Evolutionary conservation across 108 stramenopile species (phyloP), one percentile per base, ranked within the genome.

Genomic region (Cylindrotheca closterium): DNA sequence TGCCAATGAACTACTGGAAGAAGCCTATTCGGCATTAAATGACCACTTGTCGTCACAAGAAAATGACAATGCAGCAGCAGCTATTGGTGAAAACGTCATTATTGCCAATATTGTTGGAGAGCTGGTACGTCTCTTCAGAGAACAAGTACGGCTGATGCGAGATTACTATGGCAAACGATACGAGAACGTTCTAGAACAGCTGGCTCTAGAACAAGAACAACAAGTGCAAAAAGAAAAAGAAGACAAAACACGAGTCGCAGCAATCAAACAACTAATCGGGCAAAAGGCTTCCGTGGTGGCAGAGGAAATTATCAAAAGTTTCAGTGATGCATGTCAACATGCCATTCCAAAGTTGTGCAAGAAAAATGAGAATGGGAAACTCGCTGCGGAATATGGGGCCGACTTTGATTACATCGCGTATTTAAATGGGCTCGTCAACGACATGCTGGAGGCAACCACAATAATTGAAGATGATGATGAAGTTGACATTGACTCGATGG

Each of bases 391-490:
- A n/a, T n/a, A n/a, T n/a, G n/a, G n/a, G n/a, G n/a, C n/a, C n/a
- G n/a, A n/a, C n/a, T 89, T 83, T 49, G 66, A 75, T 50, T 86
- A 73, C 56, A 33, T 65, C 1, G 47, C 51, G 27, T 63, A 72
- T 18, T 59, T 87, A 27, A 51, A 75, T 21, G 92, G 88, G 17
- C 71, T 93, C 65, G 42, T 93, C 7, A 59, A 76, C 29, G 92
- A 93, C 55, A 88, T 93, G 87, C 65, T 80, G 47, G 82, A 85
- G 46, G 70, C 79, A 32, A 89, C 84, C 23, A 30, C 67, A 30
- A 29, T 67, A 34, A 57, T 56, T 32, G 66, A 27, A 4, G 67
- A 32, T 55, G 67, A 56, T 12, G 79, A 80, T 2, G 71, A 68
- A 2, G 59, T 24, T 23, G 22, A 60, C 22, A 15, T 42, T 42